These are phyloP conservation scores for Cicer judaicum DNA, from an alignment of 306 rosid genomes.

Conservation along the genomic window DNA sequence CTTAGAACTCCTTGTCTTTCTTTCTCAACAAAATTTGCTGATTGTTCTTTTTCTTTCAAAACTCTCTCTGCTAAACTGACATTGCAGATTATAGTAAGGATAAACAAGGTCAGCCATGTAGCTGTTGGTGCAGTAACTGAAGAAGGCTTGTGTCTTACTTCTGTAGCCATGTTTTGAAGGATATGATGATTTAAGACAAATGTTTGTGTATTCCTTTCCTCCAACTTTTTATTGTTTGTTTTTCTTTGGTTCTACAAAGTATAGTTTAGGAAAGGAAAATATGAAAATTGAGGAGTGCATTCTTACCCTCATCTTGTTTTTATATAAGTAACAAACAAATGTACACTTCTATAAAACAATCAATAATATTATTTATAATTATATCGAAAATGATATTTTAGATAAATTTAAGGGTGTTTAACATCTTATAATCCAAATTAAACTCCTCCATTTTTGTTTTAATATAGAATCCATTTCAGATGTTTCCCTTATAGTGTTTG, in stretches of 20 bases:
- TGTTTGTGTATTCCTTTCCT: background rate
- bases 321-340: background rate
- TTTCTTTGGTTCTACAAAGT: background rate
- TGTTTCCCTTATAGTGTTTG: background rate
- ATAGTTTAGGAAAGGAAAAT: background rate
- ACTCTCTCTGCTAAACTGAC: slow-evolving; percentile 59
- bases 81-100: slow-evolving; percentile 50
- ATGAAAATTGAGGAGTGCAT: background rate
- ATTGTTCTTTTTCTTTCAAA: slow-evolving; percentile 52
- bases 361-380: too few relatives aligned
- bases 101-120: slow-evolving; percentile 52
- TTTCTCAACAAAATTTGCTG: slow-evolving; percentile 26
- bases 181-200: background rate
- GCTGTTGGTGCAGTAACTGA: slow-evolving; percentile 30
- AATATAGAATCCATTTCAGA: background rate
- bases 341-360: background rate
- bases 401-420: background rate
- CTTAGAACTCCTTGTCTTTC: slow-evolving; percentile 47
- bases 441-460: background rate
- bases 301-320: background rate
- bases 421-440: background rate
- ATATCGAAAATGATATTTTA: background rate
- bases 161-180: slow-evolving; percentile 50
- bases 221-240: background rate
- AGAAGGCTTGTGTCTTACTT: slow-evolving; percentile 42